Evolutionary conservation across 306 rosid genomes (phyloP).

Genomic region (Cicer judaicum): DNA sequence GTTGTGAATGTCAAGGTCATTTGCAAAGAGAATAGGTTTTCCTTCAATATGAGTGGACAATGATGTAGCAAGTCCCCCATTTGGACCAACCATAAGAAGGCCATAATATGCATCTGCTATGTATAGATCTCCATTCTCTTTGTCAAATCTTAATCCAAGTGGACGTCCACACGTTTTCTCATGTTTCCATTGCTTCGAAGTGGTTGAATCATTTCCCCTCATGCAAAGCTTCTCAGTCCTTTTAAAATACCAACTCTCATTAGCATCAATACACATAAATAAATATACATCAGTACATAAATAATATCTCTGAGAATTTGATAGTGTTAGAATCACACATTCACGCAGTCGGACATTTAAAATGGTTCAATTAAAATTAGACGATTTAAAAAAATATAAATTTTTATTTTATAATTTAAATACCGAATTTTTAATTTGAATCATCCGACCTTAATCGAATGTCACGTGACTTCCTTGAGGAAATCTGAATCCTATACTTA

Average conservation of each 20-base stretch:
- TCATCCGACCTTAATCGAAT: too few relatives aligned
- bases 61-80: constrained; percentile 81
- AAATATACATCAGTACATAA: too few relatives aligned
- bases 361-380: too few relatives aligned
- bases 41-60: constrained; percentile 73
- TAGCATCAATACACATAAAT: too few relatives aligned
- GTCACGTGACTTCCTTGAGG: rapidly evolving
- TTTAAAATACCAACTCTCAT: not conserved
- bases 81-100: constrained; percentile 76
- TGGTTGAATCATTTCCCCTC: constrained; percentile 78
- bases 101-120: constrained; percentile 93
- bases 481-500: not conserved
- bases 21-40: constrained; percentile 81
- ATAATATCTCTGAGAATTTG: too few relatives aligned
- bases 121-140: constrained; percentile 68
- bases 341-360: too few relatives aligned
- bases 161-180: constrained; percentile 90
- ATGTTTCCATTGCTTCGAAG: constrained; percentile 84
- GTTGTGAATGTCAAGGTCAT: constrained; percentile 81
- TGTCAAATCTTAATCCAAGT: constrained; percentile 81
- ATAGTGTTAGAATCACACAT: too few relatives aligned
- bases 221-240: constrained; percentile 83
- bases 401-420: too few relatives aligned
- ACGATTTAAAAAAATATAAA: too few relatives aligned
- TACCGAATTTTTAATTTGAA: too few relatives aligned